Percentiles rank a stretch among this genome's conserved stretches.
Conservation (phyloP, 176 grass and related monocot genomes). For the Ensete glaucum region DNA sequence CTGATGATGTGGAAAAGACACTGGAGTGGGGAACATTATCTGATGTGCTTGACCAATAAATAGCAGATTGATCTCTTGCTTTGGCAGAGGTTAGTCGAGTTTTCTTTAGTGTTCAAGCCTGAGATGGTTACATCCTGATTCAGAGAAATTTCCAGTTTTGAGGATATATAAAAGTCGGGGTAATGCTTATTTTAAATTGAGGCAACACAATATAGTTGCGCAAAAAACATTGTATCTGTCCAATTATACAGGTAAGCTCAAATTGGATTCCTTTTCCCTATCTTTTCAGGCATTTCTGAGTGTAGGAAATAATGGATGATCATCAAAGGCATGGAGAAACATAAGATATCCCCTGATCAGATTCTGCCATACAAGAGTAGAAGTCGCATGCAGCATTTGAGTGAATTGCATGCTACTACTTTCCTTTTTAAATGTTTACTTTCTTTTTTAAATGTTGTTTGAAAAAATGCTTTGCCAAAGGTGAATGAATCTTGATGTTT, state of each 20-base stretch:
- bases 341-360: slow-evolving; percentile 50
- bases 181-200: slow-evolving; percentile 28
- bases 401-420: no score
- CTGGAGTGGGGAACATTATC: slow-evolving; percentile 31
- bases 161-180: slow-evolving; percentile 38
- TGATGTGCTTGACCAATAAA: slow-evolving; percentile 37
- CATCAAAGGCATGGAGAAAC: slow-evolving; percentile 56
- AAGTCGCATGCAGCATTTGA: slow-evolving; percentile 25
- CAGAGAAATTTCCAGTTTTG: slow-evolving; percentile 54
- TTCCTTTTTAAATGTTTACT: no score
- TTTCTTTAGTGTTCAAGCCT: slow-evolving; percentile 48
- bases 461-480: no score
- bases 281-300: slow-evolving; percentile 1
- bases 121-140: slow-evolving; percentile 53
- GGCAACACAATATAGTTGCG: slow-evolving; percentile 11
- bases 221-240: slow-evolving; percentile 63
- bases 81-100: slow-evolving; percentile 51
- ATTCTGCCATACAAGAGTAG: slow-evolving; percentile 57
- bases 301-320: slow-evolving; percentile 71
- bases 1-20: slow-evolving; percentile 36
- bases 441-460: no score
- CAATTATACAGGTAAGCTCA: slow-evolving; percentile 54
- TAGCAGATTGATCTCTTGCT: slow-evolving; percentile 47
- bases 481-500: no score
- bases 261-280: not conserved